These are phyloP conservation scores for Tagetes erecta DNA, from an alignment of 129 eudicot genomes.

Conservation along the genomic window DNA sequence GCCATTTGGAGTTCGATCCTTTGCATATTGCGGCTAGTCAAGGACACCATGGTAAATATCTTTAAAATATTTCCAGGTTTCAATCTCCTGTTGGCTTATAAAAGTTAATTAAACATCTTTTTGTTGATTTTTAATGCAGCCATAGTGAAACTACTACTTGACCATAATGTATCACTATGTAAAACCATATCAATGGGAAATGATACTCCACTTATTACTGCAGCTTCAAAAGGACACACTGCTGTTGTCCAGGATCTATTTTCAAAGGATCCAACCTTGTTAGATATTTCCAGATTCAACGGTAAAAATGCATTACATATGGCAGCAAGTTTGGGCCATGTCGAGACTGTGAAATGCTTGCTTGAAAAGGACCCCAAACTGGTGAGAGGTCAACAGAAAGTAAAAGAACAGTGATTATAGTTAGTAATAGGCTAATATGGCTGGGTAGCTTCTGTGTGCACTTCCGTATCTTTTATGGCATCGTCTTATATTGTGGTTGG, in stretches of 20 bases:
- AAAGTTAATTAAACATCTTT: background rate
- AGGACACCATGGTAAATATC: constrained; percentile 70
- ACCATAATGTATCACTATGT: constrained; percentile 57
- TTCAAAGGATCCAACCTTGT: constrained; percentile 51
- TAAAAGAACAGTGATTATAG: constrained; percentile 56
- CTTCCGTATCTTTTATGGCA: constrained; percentile 73
- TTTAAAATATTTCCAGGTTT: background rate
- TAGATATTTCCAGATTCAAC: constrained; percentile 54
- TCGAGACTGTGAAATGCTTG: constrained; percentile 56
- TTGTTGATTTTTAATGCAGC: constrained; percentile 44
- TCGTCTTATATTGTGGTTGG: constrained; percentile 72
- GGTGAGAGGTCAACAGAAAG: constrained; percentile 65
- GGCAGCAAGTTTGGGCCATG: constrained; percentile 78
- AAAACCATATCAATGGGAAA: constrained; percentile 59
- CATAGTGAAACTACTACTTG: constrained; percentile 62
- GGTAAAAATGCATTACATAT: constrained; percentile 77
- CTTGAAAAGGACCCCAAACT: constrained; percentile 69
- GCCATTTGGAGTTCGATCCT: constrained; percentile 57
- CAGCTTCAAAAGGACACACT: constrained; percentile 73
- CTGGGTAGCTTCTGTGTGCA: constrained; percentile 81
- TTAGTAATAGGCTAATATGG: constrained; percentile 73
- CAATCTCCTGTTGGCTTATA: background rate
- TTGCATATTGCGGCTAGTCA: constrained; percentile 75
- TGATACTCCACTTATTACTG: constrained; percentile 69
- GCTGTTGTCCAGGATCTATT: constrained; percentile 62